These are phyloP conservation scores for Rhodosporidiobolus sp. DNA, from an alignment of 768 basidiomycete species.

Conservation along the genomic window DNA sequence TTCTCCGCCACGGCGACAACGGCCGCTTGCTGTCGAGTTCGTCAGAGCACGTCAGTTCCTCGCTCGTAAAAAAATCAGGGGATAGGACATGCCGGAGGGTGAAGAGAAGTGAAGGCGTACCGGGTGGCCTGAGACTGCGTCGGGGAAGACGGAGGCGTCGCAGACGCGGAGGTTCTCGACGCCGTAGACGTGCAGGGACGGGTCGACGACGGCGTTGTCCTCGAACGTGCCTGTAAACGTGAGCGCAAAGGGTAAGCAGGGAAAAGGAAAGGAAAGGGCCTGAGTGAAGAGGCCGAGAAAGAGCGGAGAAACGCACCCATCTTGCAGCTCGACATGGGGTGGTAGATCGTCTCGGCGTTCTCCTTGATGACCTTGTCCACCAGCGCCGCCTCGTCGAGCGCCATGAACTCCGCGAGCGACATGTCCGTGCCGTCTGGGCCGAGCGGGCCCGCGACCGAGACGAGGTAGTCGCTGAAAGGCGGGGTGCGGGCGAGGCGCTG, in stretches of 20 bases:
- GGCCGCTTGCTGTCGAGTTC: conserved; percentile 19
- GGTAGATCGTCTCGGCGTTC: conserved; percentile 35
- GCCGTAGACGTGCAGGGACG: conserved; percentile 25
- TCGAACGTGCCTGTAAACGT: neutral
- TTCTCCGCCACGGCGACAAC: conserved; percentile 38
- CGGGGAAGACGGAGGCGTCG: conserved; percentile 43
- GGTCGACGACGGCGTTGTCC: conserved; percentile 19
- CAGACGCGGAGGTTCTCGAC: conserved; percentile 29
- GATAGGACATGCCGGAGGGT: neutral
- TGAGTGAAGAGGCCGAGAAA: too few relatives aligned
- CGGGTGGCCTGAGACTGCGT: conserved; percentile 36
- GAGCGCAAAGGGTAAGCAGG: neutral
- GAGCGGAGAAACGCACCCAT: conserved; percentile 16
- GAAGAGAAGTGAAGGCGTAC: conserved; percentile 1
- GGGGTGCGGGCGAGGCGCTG: conserved; percentile 20
- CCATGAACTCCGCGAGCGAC: neutral
- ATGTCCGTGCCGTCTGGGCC: neutral
- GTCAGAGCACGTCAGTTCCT: neutral
- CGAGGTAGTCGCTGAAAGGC: conserved; percentile 21
- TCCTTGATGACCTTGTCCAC: conserved; percentile 19
- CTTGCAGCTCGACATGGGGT: conserved; percentile 29
- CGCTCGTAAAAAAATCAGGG: neutral
- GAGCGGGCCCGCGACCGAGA: conserved; percentile 5
- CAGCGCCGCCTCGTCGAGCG: conserved; percentile 21
- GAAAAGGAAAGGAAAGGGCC: neutral